phyloP scores from a whole-genome alignment of 1,284 basidiomycete genomes.

The Clitocybe nebularis region DNA sequence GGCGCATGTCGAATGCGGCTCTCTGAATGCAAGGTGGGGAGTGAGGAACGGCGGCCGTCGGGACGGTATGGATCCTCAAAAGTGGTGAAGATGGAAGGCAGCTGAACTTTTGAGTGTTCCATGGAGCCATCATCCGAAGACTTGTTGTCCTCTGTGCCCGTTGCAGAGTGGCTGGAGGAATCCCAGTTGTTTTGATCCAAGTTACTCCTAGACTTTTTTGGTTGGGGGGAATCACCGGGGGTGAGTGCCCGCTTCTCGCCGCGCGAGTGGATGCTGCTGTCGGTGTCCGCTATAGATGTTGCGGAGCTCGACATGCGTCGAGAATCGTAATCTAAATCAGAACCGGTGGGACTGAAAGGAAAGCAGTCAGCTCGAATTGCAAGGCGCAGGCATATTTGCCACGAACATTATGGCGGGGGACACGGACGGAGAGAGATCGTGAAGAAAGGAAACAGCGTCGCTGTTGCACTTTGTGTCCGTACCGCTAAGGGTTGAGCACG shows the following conservation, averaged over 20 bases:
- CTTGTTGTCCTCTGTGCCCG: slow-evolving; percentile 27
- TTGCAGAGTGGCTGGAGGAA: slow-evolving; percentile 21
- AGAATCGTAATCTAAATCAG: slow-evolving; percentile 46
- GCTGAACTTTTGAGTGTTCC: slow-evolving; percentile 56
- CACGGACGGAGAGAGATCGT: slow-evolving; percentile 43
- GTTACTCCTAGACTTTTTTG: slow-evolving; percentile 39
- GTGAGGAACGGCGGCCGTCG: slow-evolving; percentile 58
- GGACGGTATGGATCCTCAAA: slow-evolving; percentile 59
- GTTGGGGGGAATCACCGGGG: slow-evolving; percentile 48
- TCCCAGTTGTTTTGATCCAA: slow-evolving; percentile 34
- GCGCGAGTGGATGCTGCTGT: slow-evolving; percentile 53
- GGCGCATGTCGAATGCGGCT: slow-evolving; percentile 43
- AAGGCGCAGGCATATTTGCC: background rate
- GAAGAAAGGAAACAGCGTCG: slow-evolving; percentile 30
- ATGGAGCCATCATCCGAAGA: slow-evolving; percentile 21
- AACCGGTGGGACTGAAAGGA: slow-evolving; percentile 34
- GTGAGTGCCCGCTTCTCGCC: slow-evolving; percentile 55
- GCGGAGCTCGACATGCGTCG: slow-evolving; percentile 63
- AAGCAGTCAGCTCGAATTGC: slow-evolving; percentile 3
- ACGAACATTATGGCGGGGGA: slow-evolving; percentile 47
- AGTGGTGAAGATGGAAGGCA: slow-evolving; percentile 67
- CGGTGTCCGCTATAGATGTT: slow-evolving; percentile 57
- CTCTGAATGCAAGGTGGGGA: slow-evolving; percentile 57
- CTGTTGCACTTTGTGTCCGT: slow-evolving; percentile 36
- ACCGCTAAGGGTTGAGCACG: slow-evolving; percentile 20